Evolutionary conservation across 768 basidiomycete genomes (phyloP).

Genomic region (Pleurotus platypus): DNA sequence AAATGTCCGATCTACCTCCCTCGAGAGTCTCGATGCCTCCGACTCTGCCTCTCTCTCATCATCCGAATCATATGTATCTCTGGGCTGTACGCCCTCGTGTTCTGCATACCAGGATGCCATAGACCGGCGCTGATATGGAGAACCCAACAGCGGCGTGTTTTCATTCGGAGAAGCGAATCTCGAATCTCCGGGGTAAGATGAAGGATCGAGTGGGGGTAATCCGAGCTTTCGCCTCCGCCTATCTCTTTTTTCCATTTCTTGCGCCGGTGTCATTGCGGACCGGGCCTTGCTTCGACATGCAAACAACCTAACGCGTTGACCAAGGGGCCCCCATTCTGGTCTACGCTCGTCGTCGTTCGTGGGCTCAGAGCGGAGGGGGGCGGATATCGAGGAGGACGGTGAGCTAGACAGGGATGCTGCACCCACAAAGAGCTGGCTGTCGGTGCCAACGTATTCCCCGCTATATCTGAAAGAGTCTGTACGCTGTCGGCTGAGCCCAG

Average conservation of each 20-base stretch:
- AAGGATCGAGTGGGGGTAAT: constrained; percentile 3
- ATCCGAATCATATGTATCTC: constrained; percentile 11
- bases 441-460: constrained; percentile 17
- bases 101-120: constrained; percentile 15
- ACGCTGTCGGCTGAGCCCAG: constrained; percentile 54
- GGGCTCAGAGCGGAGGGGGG: constrained; percentile 60
- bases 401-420: constrained; percentile 56
- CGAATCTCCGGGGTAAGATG: neutral
- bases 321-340: constrained; percentile 60
- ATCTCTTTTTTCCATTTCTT: constrained; percentile 15
- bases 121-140: constrained; percentile 13
- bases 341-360: constrained; percentile 38
- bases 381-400: constrained; percentile 79
- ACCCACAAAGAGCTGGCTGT: constrained; percentile 20
- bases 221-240: constrained; percentile 8
- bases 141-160: constrained; percentile 30
- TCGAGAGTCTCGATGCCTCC: constrained; percentile 32
- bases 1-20: constrained; percentile 54
- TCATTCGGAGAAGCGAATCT: constrained; percentile 25
- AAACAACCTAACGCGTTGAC: constrained; percentile 46
- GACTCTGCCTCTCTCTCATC: constrained; percentile 21
- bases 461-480: constrained; percentile 17
- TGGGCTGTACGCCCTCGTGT: constrained; percentile 7
- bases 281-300: constrained; percentile 15
- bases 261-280: constrained; percentile 15